These are phyloP conservation scores for Silybum marianum DNA, from an alignment of 129 eudicot genomes.

Conservation along the genomic window DNA sequence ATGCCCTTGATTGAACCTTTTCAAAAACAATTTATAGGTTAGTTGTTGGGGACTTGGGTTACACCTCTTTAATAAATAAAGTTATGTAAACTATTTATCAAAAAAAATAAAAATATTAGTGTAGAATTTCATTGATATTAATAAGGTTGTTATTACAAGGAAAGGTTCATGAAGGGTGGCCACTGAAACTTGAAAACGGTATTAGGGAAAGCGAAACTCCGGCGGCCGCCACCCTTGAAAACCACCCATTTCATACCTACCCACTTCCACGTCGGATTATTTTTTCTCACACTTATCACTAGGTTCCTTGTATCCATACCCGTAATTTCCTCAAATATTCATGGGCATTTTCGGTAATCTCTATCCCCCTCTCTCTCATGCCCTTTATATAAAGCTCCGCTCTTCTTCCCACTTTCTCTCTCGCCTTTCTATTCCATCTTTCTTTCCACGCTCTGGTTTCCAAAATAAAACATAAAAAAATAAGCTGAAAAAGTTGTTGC, in stretches of 20 bases:
- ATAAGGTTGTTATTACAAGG: neutral
- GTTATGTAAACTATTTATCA: too few species aligned
- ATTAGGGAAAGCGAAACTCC: slow-evolving; percentile 18
- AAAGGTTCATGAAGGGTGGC: neutral
- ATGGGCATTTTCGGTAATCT: slow-evolving; percentile 17
- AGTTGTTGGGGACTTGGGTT: too few species aligned
- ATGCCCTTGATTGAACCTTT: too few species aligned
- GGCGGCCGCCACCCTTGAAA: slow-evolving; percentile 38
- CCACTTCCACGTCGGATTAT: slow-evolving; percentile 35
- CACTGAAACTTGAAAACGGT: neutral
- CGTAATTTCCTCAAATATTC: slow-evolving; percentile 4
- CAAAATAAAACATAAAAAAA: neutral
- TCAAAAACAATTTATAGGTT: too few species aligned
- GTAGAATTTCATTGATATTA: too few species aligned
- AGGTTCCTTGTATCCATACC: slow-evolving; percentile 20
- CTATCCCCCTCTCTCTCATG: neutral
- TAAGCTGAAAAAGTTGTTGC: neutral
- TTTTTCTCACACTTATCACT: slow-evolving; percentile 15
- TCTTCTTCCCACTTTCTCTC: slow-evolving; percentile 31
- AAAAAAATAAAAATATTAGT: too few species aligned
- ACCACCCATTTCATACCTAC: slow-evolving; percentile 16
- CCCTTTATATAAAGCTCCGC: neutral
- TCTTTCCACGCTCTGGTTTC: neutral
- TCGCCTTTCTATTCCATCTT: neutral
- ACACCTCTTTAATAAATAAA: too few species aligned